A percentile compares a stretch with the other conserved stretches of the same genome.
Conservation (phyloP, 1,284 basidiomycete species). For the Serendipita sp. region DNA sequence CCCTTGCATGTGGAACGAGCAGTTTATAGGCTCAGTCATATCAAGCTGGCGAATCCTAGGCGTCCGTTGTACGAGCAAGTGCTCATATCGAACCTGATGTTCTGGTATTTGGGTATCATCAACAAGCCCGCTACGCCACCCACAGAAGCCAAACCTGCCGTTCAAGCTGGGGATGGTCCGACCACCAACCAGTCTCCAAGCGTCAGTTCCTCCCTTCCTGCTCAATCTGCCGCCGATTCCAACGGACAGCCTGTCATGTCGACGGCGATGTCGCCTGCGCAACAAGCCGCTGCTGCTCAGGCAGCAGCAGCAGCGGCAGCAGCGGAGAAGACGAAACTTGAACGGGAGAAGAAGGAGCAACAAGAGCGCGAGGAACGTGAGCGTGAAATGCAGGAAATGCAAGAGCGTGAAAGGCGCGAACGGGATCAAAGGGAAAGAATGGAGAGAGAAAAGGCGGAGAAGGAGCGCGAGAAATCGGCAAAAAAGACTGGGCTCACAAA, state of each 20-base stretch:
- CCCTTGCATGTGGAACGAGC: constrained; percentile 97
- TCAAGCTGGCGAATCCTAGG: constrained; percentile 95
- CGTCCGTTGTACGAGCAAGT: constrained; percentile 96
- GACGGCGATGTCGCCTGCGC: constrained; percentile 1
- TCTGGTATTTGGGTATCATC: constrained; percentile 98
- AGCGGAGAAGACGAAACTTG: constrained; percentile 12
- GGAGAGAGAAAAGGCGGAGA: constrained; percentile 33
- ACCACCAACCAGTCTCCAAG: background rate
- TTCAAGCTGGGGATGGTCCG: background rate
- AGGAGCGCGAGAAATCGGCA: constrained; percentile 23
- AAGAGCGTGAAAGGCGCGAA: constrained; percentile 20
- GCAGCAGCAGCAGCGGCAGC: constrained; percentile 11
- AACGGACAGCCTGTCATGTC: constrained; percentile 7
- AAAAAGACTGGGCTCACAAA: constrained; percentile 25
- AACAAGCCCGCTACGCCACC: constrained; percentile 37
- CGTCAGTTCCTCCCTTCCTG: background rate
- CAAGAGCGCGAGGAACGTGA: constrained; percentile 15
- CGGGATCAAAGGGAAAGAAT: constrained; percentile 31
- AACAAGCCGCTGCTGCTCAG: constrained; percentile 4
- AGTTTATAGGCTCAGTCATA: constrained; percentile 92
- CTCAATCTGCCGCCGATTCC: background rate
- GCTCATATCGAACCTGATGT: constrained; percentile 97
- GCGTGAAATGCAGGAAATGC: constrained; percentile 16
- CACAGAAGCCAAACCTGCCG: constrained; percentile 8
- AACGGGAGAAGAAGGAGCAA: constrained; percentile 25